phyloP scores from a whole-genome alignment of 176 grass and related monocot species.

The Pontederia paniculata region DNA sequence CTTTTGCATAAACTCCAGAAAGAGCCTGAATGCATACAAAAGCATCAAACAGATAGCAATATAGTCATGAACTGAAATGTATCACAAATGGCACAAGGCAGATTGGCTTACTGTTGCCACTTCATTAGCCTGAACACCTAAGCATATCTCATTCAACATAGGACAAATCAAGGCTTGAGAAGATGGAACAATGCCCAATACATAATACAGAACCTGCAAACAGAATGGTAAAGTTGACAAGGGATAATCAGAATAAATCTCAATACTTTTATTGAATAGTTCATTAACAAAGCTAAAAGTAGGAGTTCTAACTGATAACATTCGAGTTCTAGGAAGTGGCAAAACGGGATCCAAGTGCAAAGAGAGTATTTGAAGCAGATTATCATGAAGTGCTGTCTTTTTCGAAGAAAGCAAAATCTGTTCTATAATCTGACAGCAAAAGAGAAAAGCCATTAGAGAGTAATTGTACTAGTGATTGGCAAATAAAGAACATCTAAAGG shows the following conservation, averaged over 20 bases:
- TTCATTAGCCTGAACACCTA: conserved; percentile 68
- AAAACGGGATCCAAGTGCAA: conserved; percentile 96
- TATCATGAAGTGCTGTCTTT: conserved; percentile 90
- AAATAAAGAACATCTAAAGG: conserved; percentile 20
- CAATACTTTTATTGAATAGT: conserved; percentile 16
- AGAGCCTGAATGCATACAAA: conserved; percentile 49
- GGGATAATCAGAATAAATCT: conserved; percentile 9
- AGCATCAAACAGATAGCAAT: conserved; percentile 21
- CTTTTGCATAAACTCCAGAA: conserved; percentile 75
- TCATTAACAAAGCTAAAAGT: neutral
- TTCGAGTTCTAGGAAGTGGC: conserved; percentile 81
- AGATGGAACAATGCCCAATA: conserved; percentile 56
- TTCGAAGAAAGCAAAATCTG: conserved; percentile 68
- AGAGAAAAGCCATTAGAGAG: neutral
- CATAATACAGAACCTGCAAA: conserved; percentile 90
- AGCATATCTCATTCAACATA: conserved; percentile 94
- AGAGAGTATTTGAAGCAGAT: conserved; percentile 73
- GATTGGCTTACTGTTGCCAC: conserved; percentile 54
- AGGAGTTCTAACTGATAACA: conserved; percentile 75
- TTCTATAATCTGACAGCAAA: conserved; percentile 43
- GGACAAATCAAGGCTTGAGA: conserved; percentile 69
- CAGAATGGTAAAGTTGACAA: conserved; percentile 14
- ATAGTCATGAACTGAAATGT: conserved; percentile 8
- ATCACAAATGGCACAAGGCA: conserved; percentile 18
- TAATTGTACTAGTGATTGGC: conserved; percentile 20